A percentile compares a stretch with the other conserved stretches of the same genome.
Evolutionary conservation across 345 rosid species (phyloP).

Genomic region (Euphorbia tirucalli): DNA sequence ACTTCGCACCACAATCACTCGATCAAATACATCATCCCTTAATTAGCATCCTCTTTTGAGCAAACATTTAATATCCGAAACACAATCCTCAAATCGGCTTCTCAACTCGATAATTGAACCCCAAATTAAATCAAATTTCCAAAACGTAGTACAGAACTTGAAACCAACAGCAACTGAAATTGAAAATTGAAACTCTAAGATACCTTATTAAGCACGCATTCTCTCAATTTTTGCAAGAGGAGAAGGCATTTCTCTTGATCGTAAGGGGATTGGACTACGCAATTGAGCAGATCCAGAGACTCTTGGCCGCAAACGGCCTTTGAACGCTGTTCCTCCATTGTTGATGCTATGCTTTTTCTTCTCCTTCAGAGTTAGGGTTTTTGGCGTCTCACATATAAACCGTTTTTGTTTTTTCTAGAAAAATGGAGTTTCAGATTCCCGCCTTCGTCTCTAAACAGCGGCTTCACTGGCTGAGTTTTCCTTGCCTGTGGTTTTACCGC

Average conservation of each 20-base stretch:
- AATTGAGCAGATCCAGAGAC: constrained; percentile 74
- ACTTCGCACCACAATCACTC: not conserved
- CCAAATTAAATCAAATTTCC: not conserved
- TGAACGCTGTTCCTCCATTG: constrained; percentile 40
- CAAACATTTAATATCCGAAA: too few species aligned
- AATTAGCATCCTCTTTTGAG: too few species aligned
- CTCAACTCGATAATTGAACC: not conserved
- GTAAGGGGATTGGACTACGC: constrained; percentile 65
- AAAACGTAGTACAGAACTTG: not conserved
- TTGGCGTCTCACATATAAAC: constrained; percentile 7
- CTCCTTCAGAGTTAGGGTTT: not conserved
- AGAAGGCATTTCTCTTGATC: constrained; percentile 60
- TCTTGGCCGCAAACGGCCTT: constrained; percentile 61
- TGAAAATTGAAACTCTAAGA: not conserved
- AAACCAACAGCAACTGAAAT: not conserved
- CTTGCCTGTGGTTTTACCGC: constrained; percentile 4
- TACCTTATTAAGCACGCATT: constrained; percentile 70
- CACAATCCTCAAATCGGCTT: not conserved
- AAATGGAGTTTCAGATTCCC: not conserved
- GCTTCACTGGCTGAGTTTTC: not conserved
- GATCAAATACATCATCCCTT: too few species aligned
- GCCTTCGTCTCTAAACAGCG: constrained; percentile 5
- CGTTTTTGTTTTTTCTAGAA: not conserved
- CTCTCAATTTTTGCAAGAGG: constrained; percentile 57
- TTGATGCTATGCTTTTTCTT: not conserved